Conservation (phyloP, 2,329 filamentous ascomycete genomes). For the Hypoxylon sp. region DNA sequence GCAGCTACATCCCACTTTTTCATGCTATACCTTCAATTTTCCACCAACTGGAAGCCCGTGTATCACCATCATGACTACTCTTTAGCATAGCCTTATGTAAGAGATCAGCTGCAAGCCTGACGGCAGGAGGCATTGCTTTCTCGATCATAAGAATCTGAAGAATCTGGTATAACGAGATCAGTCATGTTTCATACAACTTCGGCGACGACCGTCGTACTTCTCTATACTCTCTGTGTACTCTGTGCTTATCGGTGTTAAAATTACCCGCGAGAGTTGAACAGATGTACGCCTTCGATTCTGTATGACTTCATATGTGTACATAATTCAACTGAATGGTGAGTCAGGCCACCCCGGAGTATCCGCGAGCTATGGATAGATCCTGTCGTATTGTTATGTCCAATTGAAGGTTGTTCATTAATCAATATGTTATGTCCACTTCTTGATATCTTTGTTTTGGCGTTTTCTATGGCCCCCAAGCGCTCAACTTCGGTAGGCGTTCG, state of each 20-base stretch:
- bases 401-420: slow-evolving; percentile 24
- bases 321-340: slow-evolving; percentile 27
- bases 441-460: slow-evolving; percentile 2
- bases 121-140: slow-evolving; percentile 35
- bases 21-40: slow-evolving; percentile 5
- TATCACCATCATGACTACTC: slow-evolving; percentile 12
- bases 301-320: slow-evolving; percentile 22
- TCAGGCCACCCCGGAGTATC: slow-evolving; percentile 34
- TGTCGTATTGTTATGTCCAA: slow-evolving; percentile 20
- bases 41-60: slow-evolving; percentile 4
- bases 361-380: slow-evolving; percentile 26
- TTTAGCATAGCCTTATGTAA: slow-evolving; percentile 39
- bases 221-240: slow-evolving; percentile 35
- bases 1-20: slow-evolving; percentile 16
- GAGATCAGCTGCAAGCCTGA: slow-evolving; percentile 34
- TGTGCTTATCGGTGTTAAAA: slow-evolving; percentile 13
- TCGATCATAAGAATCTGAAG: slow-evolving; percentile 28
- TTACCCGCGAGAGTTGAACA: slow-evolving; percentile 12
- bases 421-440: slow-evolving; percentile 6
- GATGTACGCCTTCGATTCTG: slow-evolving; percentile 9
- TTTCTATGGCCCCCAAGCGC: slow-evolving; percentile 27
- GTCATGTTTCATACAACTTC: slow-evolving; percentile 28
- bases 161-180: slow-evolving; percentile 25
- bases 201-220: slow-evolving; percentile 24
- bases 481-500: slow-evolving; percentile 16